Percentiles rank a stretch among this genome's conserved stretches.
phyloP scores from a whole-genome alignment of 495 filamentous ascomycete genomes.

The Haplographium delicatum region DNA sequence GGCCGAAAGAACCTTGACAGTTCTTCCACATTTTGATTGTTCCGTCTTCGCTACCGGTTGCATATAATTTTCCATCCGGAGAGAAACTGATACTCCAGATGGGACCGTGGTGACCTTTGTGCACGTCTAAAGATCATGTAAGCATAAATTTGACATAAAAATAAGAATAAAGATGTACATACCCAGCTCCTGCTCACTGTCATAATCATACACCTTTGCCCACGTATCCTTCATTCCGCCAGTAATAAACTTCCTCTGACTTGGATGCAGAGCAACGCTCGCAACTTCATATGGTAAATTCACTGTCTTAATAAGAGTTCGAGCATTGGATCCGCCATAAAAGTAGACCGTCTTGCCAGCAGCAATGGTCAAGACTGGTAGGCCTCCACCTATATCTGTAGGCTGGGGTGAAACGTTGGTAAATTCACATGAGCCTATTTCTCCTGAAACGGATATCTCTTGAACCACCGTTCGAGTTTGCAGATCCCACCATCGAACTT shows the following conservation, averaged over 20 bases:
- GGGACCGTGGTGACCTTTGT: conserved; percentile 96
- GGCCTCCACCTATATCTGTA: conserved; percentile 46
- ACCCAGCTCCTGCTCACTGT: conserved; percentile 72
- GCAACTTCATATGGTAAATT: conserved; percentile 79
- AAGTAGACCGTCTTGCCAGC: conserved; percentile 92
- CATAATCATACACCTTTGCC: conserved; percentile 87
- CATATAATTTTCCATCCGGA: conserved; percentile 91
- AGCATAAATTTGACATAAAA: conserved; percentile 13
- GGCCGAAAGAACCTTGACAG: conserved; percentile 49
- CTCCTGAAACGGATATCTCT: conserved; percentile 68
- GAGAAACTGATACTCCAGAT: conserved; percentile 95
- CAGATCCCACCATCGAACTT: conserved; percentile 91
- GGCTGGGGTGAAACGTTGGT: conserved; percentile 44
- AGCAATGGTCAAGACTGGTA: conserved; percentile 56
- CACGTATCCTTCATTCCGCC: conserved; percentile 88
- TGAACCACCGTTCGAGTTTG: conserved; percentile 64
- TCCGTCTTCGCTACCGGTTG: conserved; percentile 93
- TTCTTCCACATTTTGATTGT: conserved; percentile 87
- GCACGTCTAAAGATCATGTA: conserved; percentile 57
- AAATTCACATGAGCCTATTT: conserved; percentile 86
- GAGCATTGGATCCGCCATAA: conserved; percentile 70
- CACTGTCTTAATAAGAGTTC: conserved; percentile 67
- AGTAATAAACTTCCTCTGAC: conserved; percentile 75
- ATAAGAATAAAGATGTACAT: conserved; percentile 24
- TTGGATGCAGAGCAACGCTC: conserved; percentile 79